These are phyloP conservation scores for Zostera marina DNA, from an alignment of 116 monocot species.

Conservation along the genomic window DNA sequence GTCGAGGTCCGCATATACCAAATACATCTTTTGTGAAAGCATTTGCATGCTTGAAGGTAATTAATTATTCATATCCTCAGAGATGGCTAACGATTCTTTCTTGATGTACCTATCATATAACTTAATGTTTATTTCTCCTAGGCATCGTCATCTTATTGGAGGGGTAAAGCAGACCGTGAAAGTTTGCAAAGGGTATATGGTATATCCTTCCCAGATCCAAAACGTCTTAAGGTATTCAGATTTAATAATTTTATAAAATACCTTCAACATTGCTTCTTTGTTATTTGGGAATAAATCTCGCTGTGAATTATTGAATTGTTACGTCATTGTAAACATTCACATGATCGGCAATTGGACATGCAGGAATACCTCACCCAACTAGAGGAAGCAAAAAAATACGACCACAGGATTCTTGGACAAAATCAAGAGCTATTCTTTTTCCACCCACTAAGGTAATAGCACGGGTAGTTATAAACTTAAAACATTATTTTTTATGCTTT, in stretches of 20 bases:
- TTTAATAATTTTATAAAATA: too few relatives aligned
- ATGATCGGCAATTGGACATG: too few relatives aligned
- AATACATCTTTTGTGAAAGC: constrained; percentile 97
- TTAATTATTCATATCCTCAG: too few relatives aligned
- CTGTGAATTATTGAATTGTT: neutral
- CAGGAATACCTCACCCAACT: constrained; percentile 60
- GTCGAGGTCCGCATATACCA: constrained; percentile 96
- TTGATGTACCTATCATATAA: too few relatives aligned
- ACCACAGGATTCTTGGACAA: constrained; percentile 75
- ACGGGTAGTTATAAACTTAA: neutral
- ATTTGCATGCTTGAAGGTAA: constrained; percentile 83
- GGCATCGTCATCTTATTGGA: constrained; percentile 96
- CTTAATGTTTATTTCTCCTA: constrained; percentile 15
- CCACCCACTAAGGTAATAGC: constrained; percentile 71
- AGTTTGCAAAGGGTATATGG: constrained; percentile 98
- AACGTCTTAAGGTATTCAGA: constrained; percentile 58
- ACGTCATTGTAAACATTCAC: too few relatives aligned
- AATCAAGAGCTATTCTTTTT: too few relatives aligned
- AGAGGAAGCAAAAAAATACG: constrained; percentile 96
- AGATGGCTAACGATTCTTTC: too few relatives aligned
- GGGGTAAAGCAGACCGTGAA: too few relatives aligned
- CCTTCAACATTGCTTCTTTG: neutral
- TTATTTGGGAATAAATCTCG: neutral
- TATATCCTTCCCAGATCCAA: constrained; percentile 82
- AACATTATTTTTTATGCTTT: neutral